Conservation (phyloP, 2,329 filamentous ascomycete species). For the Cladosporium halotolerans region DNA sequence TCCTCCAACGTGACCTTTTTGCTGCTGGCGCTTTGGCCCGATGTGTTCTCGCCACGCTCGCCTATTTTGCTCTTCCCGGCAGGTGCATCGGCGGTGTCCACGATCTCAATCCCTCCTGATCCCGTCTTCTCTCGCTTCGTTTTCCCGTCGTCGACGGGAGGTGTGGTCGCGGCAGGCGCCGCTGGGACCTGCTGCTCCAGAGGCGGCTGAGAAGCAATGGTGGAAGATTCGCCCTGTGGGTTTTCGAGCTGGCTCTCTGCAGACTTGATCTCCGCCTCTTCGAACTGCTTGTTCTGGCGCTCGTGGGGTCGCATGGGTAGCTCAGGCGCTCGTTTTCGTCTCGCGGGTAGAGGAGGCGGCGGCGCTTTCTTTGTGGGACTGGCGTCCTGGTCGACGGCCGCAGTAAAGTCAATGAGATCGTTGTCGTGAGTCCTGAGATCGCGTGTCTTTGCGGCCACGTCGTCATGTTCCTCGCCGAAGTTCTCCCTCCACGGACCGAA, state of each 20-base stretch:
- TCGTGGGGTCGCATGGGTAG: not conserved
- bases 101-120: too few species aligned
- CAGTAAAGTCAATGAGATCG: not conserved
- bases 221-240: not conserved
- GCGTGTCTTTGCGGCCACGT: not conserved
- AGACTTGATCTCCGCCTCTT: not conserved
- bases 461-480: not conserved
- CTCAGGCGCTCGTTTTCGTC: constrained; percentile 1
- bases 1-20: too few species aligned
- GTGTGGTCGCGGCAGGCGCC: too few species aligned
- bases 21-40: too few species aligned
- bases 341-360: constrained; percentile 9
- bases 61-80: too few species aligned
- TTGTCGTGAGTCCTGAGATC: not conserved
- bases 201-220: too few species aligned
- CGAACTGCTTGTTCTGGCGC: not conserved
- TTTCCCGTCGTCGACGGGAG: too few species aligned
- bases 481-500: constrained; percentile 24
- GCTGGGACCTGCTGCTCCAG: too few species aligned
- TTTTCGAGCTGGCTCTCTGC: not conserved
- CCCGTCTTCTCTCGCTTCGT: too few species aligned
- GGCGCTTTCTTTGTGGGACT: not conserved
- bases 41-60: too few species aligned
- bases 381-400: not conserved
- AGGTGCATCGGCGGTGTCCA: too few species aligned